These are phyloP conservation scores for Moniliophthora roreri DNA, from an alignment of 1,284 basidiomycete species.

Conservation along the genomic window DNA sequence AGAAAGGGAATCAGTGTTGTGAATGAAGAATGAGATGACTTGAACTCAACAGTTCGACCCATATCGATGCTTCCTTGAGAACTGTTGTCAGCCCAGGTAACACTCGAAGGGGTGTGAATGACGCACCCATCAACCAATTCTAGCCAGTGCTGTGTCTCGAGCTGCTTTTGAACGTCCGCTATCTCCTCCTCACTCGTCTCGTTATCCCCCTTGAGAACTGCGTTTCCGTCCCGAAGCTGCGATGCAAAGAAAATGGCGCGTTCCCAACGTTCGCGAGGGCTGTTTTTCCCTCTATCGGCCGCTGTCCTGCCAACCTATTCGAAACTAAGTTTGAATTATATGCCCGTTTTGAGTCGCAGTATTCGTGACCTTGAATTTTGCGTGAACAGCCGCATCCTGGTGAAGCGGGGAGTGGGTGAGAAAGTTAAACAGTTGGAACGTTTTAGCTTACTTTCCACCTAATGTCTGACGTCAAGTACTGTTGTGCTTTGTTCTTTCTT, in stretches of 20 bases:
- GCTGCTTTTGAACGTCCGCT: slow-evolving; percentile 35
- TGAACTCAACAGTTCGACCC: slow-evolving; percentile 55
- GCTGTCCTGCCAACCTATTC: slow-evolving; percentile 38
- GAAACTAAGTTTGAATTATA: no score
- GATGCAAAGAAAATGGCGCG: slow-evolving; percentile 43
- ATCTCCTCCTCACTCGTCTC: slow-evolving; percentile 28
- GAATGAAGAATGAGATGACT: slow-evolving; percentile 2
- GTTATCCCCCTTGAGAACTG: slow-evolving; percentile 27
- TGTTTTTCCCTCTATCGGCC: slow-evolving; percentile 43
- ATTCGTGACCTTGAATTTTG: slow-evolving; percentile 43
- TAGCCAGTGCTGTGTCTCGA: slow-evolving; percentile 64
- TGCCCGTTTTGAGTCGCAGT: no score
- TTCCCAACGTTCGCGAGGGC: slow-evolving; percentile 43
- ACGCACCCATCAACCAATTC: slow-evolving; percentile 64
- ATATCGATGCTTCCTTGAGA: slow-evolving; percentile 63
- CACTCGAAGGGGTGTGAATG: not conserved
- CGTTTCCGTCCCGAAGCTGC: slow-evolving; percentile 44
- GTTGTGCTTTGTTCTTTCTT: slow-evolving; percentile 11
- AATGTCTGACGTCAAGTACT: slow-evolving; percentile 20
- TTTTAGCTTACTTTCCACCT: slow-evolving; percentile 14
- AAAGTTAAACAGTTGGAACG: not conserved
- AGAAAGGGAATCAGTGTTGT: not conserved
- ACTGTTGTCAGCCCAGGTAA: not conserved
- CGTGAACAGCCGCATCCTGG: slow-evolving; percentile 38
- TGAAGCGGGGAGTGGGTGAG: not conserved